A percentile compares a stretch with the other conserved stretches of the same genome.
These are phyloP conservation scores for Peziza echinospora DNA, from an alignment of 495 filamentous ascomycete species.

Conservation along the genomic window DNA sequence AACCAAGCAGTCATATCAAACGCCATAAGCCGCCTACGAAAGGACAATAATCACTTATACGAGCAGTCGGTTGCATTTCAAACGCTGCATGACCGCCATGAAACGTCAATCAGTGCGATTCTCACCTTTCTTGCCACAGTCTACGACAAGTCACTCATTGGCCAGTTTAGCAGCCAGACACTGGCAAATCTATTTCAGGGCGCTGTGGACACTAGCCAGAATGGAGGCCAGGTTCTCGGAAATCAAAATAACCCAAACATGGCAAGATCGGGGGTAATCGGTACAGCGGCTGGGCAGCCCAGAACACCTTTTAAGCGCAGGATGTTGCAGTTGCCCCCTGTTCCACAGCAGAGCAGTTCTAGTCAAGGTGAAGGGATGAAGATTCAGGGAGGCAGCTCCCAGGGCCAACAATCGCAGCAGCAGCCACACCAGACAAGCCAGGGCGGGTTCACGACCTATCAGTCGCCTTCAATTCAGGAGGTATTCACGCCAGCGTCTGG, in stretches of 20 bases:
- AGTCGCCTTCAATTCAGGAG: slow-evolving; percentile 10
- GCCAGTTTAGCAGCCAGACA: slow-evolving; percentile 22
- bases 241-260: slow-evolving; percentile 7
- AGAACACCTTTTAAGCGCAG: slow-evolving; percentile 7
- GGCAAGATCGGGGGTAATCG: slow-evolving; percentile 5
- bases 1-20: slow-evolving; percentile 67
- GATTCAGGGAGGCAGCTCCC: slow-evolving; percentile 2
- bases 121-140: slow-evolving; percentile 91
- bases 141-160: slow-evolving; percentile 59
- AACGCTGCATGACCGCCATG: slow-evolving; percentile 77
- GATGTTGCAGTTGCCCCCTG: slow-evolving; percentile 10
- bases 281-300: slow-evolving; percentile 2
- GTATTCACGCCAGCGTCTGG: slow-evolving; percentile 2
- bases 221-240: slow-evolving; percentile 8
- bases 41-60: slow-evolving; percentile 74
- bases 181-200: slow-evolving; percentile 20
- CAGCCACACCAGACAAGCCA: slow-evolving; percentile 6
- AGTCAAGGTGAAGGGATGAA: not conserved
- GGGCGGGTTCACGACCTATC: slow-evolving; percentile 11
- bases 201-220: slow-evolving; percentile 14
- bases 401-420: slow-evolving; percentile 9
- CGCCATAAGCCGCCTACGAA: slow-evolving; percentile 52
- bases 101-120: slow-evolving; percentile 95
- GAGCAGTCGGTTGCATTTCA: slow-evolving; percentile 80
- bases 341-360: slow-evolving; percentile 14